Conservation (phyloP, 225 moss, liverwort and hornwort genomes). For the Thuidium tamariscinum region DNA sequence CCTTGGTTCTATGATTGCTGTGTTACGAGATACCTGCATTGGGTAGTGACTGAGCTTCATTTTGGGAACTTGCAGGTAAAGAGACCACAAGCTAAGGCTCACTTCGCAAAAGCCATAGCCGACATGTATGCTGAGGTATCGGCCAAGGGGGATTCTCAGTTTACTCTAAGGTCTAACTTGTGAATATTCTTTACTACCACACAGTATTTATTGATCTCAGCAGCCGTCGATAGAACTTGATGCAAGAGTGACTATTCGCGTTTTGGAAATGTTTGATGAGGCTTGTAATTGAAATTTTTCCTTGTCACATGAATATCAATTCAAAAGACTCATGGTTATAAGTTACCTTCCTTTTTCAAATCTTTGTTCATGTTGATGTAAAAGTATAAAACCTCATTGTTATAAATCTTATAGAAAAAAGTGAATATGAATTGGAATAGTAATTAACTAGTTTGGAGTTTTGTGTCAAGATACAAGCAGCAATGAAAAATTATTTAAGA, state of each 20-base stretch:
- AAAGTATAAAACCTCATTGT: neutral
- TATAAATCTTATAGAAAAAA: too few relatives aligned
- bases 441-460: neutral
- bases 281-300: neutral
- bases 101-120: conserved; percentile 49
- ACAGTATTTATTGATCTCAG: neutral
- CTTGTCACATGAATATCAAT: neutral
- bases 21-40: neutral
- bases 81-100: conserved; percentile 70
- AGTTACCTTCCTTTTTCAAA: neutral
- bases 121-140: conserved; percentile 72
- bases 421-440: neutral
- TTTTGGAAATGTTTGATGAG: neutral
- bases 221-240: neutral
- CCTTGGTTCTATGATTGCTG: neutral
- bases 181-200: neutral
- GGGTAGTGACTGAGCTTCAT: neutral
- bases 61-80: conserved; percentile 40
- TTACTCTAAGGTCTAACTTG: conserved; percentile 31
- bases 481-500: neutral
- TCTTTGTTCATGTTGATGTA: neutral
- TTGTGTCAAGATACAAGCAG: neutral
- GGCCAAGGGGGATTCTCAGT: conserved; percentile 11
- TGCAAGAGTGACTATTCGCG: neutral
- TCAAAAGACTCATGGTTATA: neutral